Base-by-base conservation (phyloP, 1,284 basidiomycete species). In the Mycena citricolor region DNA sequence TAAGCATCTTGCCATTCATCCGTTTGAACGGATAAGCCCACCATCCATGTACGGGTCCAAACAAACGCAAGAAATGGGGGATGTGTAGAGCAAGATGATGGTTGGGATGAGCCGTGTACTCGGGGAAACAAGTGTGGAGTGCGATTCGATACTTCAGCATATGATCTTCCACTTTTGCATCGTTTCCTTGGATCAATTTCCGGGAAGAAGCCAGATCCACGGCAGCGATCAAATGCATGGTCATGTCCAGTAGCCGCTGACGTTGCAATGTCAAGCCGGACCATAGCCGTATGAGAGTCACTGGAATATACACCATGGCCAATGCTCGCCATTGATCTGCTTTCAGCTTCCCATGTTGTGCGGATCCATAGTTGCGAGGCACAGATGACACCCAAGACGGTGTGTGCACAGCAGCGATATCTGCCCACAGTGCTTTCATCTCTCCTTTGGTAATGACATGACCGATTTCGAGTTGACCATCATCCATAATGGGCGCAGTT, bases 61-160 rank as follows among this genome's bases (percentile, higher is more conserved):
- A 63, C 0, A 32, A 33, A 4, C 24, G n/a, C 8, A 67, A 45
- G 16, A 60, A 56, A 5, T 64, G 54, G 7, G 46, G 22, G 8
- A 68, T 45, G 36, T 68, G 64, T 8, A 66, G 45, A 1, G 60
- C 57, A n/a, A 56, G 42, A 37, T 67, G 62, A 22, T 39, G 26
- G 10, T 55, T 37, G 14, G 52, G 32, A 5, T 52, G 32, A n/a
- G n/a, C 11, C 32, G 23, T 34, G 12, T 6, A 6, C 10, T 11
- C 8, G 20, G 32, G 32, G 16, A 34, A 34, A 8, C 20, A 22
- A 5, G 7, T n/a, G 11, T 34, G 32, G 8, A 34, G 32, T 11
- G 19, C 8, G 32, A n/a, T 22, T 12, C 32, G 32, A 19, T 34
- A 34, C 7, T 5, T 7, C 32, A 34, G 16, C 16, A 34, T 5